A percentile compares a stretch with the other conserved stretches of the same genome.
These are phyloP conservation scores for Mycena venus DNA, from an alignment of 768 basidiomycete genomes.

Conservation along the genomic window DNA sequence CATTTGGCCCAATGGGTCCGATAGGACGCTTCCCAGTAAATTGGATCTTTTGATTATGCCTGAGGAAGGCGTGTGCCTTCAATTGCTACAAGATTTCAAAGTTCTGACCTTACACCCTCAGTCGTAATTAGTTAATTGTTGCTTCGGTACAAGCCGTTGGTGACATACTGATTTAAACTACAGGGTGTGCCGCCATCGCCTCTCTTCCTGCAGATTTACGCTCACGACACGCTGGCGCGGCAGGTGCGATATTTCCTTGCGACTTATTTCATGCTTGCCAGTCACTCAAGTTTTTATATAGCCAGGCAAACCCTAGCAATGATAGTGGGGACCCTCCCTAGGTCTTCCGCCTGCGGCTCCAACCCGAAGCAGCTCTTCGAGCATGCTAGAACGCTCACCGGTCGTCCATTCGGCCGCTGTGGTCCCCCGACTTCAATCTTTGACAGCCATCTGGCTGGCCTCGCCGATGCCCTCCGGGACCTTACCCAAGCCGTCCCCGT, in stretches of 20 bases:
- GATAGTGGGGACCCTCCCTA: slow-evolving; percentile 1
- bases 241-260: slow-evolving; percentile 14
- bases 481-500: neutral
- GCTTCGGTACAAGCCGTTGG: slow-evolving; percentile 14
- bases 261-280: slow-evolving; percentile 12
- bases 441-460: slow-evolving; percentile 13
- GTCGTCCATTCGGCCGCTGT: slow-evolving; percentile 20
- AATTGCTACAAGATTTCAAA: neutral
- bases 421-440: slow-evolving; percentile 2
- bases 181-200: slow-evolving; percentile 5
- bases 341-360: neutral
- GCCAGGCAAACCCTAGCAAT: neutral
- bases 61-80: slow-evolving; percentile 2
- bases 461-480: slow-evolving; percentile 13
- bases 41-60: neutral
- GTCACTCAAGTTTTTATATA: slow-evolving; percentile 15
- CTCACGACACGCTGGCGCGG: neutral
- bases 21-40: neutral
- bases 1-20: slow-evolving; percentile 3
- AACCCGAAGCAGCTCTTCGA: slow-evolving; percentile 1
- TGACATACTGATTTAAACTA: slow-evolving; percentile 7
- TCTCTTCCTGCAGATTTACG: neutral
- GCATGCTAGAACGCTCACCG: slow-evolving; percentile 7
- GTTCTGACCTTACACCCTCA: slow-evolving; percentile 10
- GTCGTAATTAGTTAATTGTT: slow-evolving; percentile 2